Conservation (phyloP, 2,329 filamentous ascomycete genomes). For the Colletotrichum gigasporum region DNA sequence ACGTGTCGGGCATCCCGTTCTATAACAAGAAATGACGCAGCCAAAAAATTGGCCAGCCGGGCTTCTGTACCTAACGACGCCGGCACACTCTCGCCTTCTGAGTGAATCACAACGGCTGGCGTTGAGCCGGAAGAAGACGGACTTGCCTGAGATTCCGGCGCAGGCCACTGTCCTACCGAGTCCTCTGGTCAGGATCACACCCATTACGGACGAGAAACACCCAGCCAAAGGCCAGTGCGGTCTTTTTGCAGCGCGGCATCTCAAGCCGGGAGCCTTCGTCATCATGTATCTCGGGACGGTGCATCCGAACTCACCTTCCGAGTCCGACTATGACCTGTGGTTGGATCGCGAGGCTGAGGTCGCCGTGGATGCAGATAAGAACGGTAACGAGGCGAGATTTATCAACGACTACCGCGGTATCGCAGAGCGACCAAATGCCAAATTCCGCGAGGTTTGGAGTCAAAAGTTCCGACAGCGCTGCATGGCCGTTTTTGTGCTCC, state of each 20-base stretch:
- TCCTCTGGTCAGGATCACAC: conserved; percentile 61
- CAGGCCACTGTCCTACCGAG: conserved; percentile 53
- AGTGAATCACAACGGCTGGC: conserved; percentile 49
- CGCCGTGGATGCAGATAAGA: conserved; percentile 67
- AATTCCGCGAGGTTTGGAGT: conserved; percentile 69
- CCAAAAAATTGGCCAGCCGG: conserved; percentile 68
- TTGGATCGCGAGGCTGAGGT: conserved; percentile 65
- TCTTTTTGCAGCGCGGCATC: conserved; percentile 65
- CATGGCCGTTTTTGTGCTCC: conserved; percentile 67
- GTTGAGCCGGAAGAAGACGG: conserved; percentile 42
- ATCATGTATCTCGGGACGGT: conserved; percentile 70
- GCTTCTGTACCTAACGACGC: conserved; percentile 61
- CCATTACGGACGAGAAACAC: conserved; percentile 60
- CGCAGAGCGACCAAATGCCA: conserved; percentile 61
- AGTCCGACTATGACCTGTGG: conserved; percentile 72
- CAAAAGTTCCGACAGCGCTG: conserved; percentile 57
- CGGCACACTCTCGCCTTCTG: conserved; percentile 58
- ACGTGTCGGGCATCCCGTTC: no score
- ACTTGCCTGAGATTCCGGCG: conserved; percentile 43
- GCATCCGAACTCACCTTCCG: conserved; percentile 51
- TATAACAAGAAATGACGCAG: no score
- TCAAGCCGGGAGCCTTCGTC: conserved; percentile 65
- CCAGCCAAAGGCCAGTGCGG: conserved; percentile 68
- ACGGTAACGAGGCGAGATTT: conserved; percentile 72
- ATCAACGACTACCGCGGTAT: conserved; percentile 75